Base-by-base conservation (phyloP, 305 asterid genomes). In the Lippia alba region DNA sequence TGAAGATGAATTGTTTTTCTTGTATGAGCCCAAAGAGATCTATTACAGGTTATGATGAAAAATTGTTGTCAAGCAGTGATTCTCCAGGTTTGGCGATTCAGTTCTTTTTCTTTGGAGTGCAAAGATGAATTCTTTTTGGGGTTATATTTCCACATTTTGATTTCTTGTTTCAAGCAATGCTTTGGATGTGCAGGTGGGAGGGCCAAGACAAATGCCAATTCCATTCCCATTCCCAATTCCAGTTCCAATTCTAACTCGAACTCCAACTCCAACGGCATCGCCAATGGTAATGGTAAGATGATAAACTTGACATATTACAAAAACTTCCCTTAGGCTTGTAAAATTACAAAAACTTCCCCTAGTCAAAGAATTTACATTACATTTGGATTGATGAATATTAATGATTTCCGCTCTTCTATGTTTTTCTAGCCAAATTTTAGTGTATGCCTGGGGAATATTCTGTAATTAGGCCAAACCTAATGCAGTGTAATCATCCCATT, bases 1-100 rank as follows among this genome's bases (percentile, higher is more conserved):
- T 44, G 71, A 53, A 48, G 66, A 92, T 87, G 96, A 72, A 66
- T 73, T 93, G 98, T 65, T 93, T 91, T 77, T 70, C 91, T 79
- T 91, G 98, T 73, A 72, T 86, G 64, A 86, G 77, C 62, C 76
- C 79, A 67, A 67, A 73, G 59, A 73, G 77, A 64, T 76, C 80
- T 82, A 79, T 74, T 6, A 66, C 69, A 66, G 88, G 84, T 49
- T 80, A 69, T 76, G 93, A 84, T 57, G 89, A 87, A 36, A 86
- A 77, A 12, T 51, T 68, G 80, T 24, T 61, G 69, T 80, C 80
- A 33, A 76, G 79, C 73, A 49, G 15, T 34, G 72, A 57, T 51
- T 77, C 79, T 73, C 60, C 87, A 79, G 97, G 97, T 89, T 61
- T 15, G 1, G 56, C 12, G 12, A 70, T 4, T 19, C 18, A 11